Conservation (phyloP, 2,329 filamentous ascomycete species). For the Orbilia quercus region DNA sequence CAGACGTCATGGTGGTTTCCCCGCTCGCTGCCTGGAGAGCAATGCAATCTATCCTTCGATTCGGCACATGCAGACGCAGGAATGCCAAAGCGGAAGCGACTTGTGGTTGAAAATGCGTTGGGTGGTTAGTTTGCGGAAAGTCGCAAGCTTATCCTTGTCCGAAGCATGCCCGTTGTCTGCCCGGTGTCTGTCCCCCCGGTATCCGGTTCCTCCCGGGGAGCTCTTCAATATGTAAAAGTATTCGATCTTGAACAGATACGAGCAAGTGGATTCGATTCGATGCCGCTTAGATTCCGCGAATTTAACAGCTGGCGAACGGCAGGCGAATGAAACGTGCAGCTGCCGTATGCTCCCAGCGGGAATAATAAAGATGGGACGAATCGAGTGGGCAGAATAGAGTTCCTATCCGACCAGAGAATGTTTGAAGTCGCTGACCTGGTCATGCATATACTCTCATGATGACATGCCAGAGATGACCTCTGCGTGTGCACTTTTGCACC, state of each 20-base stretch:
- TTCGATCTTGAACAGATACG: too few species aligned
- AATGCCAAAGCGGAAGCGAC: too few species aligned
- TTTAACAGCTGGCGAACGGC: not conserved
- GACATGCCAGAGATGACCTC: constrained; percentile 8
- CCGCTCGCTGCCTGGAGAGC: too few species aligned
- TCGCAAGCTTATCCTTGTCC: not conserved
- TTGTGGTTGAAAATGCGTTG: too few species aligned
- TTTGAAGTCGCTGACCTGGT: constrained; percentile 24
- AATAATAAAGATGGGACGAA: constrained; percentile 19
- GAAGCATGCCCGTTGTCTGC: not conserved
- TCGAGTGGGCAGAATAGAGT: too few species aligned
- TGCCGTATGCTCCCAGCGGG: not conserved
- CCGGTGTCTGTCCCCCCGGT: not conserved
- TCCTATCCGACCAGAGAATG: too few species aligned
- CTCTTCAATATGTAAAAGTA: too few species aligned
- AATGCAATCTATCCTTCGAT: too few species aligned
- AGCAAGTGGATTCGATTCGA: too few species aligned
- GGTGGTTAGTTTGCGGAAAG: not conserved
- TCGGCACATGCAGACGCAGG: too few species aligned
- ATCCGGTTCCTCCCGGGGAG: not conserved
- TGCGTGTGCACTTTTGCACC: constrained; percentile 52
- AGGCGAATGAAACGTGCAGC: constrained; percentile 19
- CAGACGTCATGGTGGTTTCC: not conserved
- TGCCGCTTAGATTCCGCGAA: too few species aligned
- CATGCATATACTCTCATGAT: not conserved